Base-by-base conservation (phyloP, 1,284 basidiomycete genomes). In the Malassezia vespertilionis region DNA sequence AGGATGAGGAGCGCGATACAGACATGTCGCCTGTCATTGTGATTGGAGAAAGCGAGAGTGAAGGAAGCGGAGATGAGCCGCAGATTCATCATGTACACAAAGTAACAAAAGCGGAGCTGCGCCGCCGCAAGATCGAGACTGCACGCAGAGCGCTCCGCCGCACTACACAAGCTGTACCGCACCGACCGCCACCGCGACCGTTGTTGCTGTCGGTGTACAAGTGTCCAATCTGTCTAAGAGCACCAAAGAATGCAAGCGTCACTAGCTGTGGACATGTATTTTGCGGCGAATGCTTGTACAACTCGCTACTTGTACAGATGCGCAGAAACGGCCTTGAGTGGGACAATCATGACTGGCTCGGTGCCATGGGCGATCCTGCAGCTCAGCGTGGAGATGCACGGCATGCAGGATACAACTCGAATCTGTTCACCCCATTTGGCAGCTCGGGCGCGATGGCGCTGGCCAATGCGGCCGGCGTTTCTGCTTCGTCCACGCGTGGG, bases 231-330 rank as follows among this genome's bases (percentile, higher is more conserved):
- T 67, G 64, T 46, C 60, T 67, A 21, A 57, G 60, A 15, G 46
- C 62, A 5, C 62, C 62, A 5, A 54, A 33, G 10, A 54, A 60
- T 14, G 36, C 54, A 10, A 44, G 39, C 21, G 46, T 58, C 26
- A 61, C 64, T 5, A 57, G 62, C 3, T 67, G 64, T 36, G 64
- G 64, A 14, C 64, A 67, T 42, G 44, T 67, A 34, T 65, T 67
- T 45, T 67, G 64, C 40, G 62, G 62, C 28, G 50, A 49, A 2
- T 67, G 64, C 18, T 42, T 67, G 11, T 65, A 58, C 22, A 57
- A 64, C 24, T 51, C 64, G 4, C 57, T 67, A 12, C 50, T 57
- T 28, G 54, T 55, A 20, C 40, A 43, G 27, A 59, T 34, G 55
- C 56, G 10, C 30, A 52, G 7, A 56, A 57, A 51, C 43, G 58